phyloP scores from a whole-genome alignment of 169 alveolate genomes.

The Eimeria mitis region DNA sequence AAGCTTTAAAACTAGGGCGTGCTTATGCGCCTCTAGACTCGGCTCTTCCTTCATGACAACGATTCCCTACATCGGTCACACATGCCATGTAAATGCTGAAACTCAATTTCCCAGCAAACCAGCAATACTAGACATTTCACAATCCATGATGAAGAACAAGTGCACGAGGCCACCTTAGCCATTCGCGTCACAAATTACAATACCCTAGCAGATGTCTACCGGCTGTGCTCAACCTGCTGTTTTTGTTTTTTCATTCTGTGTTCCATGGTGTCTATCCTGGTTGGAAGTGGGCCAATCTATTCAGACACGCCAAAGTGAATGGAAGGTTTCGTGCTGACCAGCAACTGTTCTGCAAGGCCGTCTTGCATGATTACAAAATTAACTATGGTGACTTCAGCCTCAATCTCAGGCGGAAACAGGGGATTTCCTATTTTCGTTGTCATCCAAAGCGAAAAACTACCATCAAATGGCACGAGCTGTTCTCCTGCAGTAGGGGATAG shows the following conservation, averaged over 20 bases:
- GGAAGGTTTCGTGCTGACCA: slow-evolving; percentile 93
- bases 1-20: slow-evolving; percentile 92
- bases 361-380: slow-evolving; percentile 96
- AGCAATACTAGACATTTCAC: background rate
- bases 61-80: slow-evolving; percentile 86
- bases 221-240: background rate
- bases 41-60: slow-evolving; percentile 96
- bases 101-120: background rate
- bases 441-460: slow-evolving; percentile 94
- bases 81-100: background rate
- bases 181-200: background rate
- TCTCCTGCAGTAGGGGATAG: slow-evolving; percentile 82
- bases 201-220: background rate
- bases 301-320: slow-evolving; percentile 87
- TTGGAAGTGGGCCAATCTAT: slow-evolving; percentile 84
- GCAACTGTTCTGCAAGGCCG: slow-evolving; percentile 90
- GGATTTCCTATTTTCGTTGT: slow-evolving; percentile 98
- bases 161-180: background rate
- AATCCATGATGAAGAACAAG: background rate
- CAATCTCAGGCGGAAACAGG: slow-evolving; percentile 97
- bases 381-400: slow-evolving; percentile 94
- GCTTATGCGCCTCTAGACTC: slow-evolving; percentile 93
- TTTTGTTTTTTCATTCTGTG: background rate
- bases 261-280: background rate
- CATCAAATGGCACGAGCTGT: slow-evolving; percentile 89